Conservation (phyloP, 164 flowering plant genomes). For the Akebia trifoliata region DNA sequence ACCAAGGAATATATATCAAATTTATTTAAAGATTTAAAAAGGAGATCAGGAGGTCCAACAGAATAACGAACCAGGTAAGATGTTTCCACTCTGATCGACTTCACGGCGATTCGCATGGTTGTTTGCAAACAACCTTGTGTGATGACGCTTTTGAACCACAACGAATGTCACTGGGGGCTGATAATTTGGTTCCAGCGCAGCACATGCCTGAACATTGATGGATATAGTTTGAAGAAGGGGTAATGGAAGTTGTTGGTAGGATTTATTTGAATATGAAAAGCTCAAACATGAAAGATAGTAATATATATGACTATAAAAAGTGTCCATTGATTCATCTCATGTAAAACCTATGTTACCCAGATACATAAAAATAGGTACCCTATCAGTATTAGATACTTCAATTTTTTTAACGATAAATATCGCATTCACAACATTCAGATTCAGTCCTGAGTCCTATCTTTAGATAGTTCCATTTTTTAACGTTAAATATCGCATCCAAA, state of each 20-base stretch:
- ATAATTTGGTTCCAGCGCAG: conserved; percentile 17
- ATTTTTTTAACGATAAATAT: too few species aligned
- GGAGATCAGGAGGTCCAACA: background rate
- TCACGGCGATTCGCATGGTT: background rate
- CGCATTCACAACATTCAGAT: too few species aligned
- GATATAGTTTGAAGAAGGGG: background rate
- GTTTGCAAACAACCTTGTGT: conserved; percentile 21
- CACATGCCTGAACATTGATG: conserved; percentile 20
- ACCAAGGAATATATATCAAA: background rate
- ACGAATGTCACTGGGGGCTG: conserved; percentile 56
- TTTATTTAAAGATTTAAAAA: background rate
- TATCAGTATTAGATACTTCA: too few species aligned
- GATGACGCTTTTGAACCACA: conserved; percentile 36
- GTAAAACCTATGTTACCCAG: too few species aligned
- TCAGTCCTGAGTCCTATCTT: too few species aligned
- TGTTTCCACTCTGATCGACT: conserved; percentile 10
- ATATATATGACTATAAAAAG: too few species aligned
- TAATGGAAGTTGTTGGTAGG: background rate
- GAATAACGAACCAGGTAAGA: conserved; percentile 8
- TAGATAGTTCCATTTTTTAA: too few species aligned
- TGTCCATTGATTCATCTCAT: too few species aligned
- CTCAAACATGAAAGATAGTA: background rate
- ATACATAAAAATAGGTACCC: too few species aligned
- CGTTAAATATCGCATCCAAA: too few species aligned
- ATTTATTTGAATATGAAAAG: background rate